Evolutionary conservation across 768 basidiomycete species (phyloP).

Genomic region (Coprinopsis cinerea): DNA sequence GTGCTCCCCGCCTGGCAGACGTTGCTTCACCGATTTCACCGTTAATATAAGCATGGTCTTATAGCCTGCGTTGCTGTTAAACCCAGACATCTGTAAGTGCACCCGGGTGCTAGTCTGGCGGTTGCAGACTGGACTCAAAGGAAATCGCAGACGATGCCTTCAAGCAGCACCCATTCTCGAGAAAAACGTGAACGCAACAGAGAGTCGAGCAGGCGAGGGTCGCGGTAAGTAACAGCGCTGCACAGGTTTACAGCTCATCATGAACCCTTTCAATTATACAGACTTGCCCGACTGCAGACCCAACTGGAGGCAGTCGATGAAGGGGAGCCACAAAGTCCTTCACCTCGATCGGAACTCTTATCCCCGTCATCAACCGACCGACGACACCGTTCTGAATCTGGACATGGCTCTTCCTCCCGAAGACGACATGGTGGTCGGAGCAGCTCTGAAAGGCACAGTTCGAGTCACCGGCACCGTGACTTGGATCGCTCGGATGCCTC

Average conservation of each 20-base stretch:
- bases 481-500: slow-evolving; percentile 7
- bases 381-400: neutral
- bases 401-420: slow-evolving; percentile 2
- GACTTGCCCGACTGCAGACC: neutral
- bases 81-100: too few relatives aligned
- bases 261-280: slow-evolving; percentile 7
- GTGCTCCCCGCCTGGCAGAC: neutral
- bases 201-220: neutral
- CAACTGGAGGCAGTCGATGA: slow-evolving; percentile 3
- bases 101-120: too few relatives aligned
- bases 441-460: slow-evolving; percentile 3
- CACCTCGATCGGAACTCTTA: slow-evolving; percentile 20
- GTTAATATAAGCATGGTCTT: neutral
- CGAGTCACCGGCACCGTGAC: slow-evolving; percentile 6
- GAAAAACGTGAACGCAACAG: neutral
- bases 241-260: neutral
- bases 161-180: neutral
- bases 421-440: slow-evolving; percentile 3
- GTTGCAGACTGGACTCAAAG: neutral
- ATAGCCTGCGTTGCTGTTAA: too few relatives aligned
- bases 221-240: neutral
- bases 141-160: slow-evolving; percentile 3
- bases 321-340: slow-evolving; percentile 9
- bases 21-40: neutral
- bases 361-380: slow-evolving; percentile 13